Percentiles rank a stretch among this genome's conserved stretches.
Conservation (phyloP, 2,329 filamentous ascomycete species). For the Lithohypha guttulata region DNA sequence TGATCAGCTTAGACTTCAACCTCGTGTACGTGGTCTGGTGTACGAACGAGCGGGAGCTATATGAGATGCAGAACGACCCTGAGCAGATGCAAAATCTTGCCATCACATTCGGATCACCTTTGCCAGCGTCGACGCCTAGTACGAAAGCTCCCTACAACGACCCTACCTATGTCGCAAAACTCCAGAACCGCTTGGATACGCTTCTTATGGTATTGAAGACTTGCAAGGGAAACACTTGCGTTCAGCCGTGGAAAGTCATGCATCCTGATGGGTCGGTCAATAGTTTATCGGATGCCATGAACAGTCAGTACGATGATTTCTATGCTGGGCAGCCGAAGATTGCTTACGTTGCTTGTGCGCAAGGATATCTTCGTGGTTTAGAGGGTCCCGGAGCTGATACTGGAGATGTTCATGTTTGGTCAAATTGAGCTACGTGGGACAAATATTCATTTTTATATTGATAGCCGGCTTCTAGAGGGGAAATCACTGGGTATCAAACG, state of each 20-base stretch:
- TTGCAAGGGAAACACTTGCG: slow-evolving; percentile 24
- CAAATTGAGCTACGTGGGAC: no score
- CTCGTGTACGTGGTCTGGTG: slow-evolving; percentile 33
- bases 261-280: slow-evolving; percentile 23
- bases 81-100: background rate
- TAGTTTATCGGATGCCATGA: slow-evolving; percentile 25
- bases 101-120: background rate
- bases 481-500: no score
- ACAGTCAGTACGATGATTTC: slow-evolving; percentile 24
- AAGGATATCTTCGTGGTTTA: no score
- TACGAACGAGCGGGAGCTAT: slow-evolving; percentile 30
- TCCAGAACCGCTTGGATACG: slow-evolving; percentile 26
- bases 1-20: slow-evolving; percentile 27
- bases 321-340: slow-evolving; percentile 26
- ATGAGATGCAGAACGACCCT: slow-evolving; percentile 20
- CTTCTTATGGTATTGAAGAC: slow-evolving; percentile 27
- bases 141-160: background rate
- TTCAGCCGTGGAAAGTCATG: slow-evolving; percentile 24
- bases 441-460: no score
- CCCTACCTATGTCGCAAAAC: slow-evolving; percentile 20
- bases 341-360: slow-evolving; percentile 26
- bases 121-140: no score
- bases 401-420: no score
- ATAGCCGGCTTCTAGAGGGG: no score
- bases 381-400: no score